phyloP scores from a whole-genome alignment of 2,329 filamentous ascomycete species.

The Dothideomycetidae sp. region DNA sequence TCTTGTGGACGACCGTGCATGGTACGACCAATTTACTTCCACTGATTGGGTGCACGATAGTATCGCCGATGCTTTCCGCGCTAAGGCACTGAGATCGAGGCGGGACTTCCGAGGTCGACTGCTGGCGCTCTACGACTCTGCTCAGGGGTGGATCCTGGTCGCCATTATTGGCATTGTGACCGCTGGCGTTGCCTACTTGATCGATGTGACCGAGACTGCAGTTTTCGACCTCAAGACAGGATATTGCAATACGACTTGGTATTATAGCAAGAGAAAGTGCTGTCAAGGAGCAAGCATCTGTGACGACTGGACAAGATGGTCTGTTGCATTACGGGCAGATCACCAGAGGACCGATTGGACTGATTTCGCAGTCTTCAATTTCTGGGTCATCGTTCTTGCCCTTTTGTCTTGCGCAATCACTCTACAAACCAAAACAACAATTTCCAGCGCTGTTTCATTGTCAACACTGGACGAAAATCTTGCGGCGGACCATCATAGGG shows the following conservation, averaged over 20 bases:
- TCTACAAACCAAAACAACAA: slow-evolving; percentile 80
- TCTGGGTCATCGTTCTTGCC: slow-evolving; percentile 56
- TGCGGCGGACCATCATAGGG: slow-evolving; percentile 44
- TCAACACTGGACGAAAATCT: slow-evolving; percentile 88
- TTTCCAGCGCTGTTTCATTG: slow-evolving; percentile 75
- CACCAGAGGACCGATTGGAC: slow-evolving; percentile 41
- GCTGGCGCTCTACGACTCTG: slow-evolving; percentile 63
- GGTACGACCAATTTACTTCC: slow-evolving; percentile 97
- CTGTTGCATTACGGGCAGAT: slow-evolving; percentile 41
- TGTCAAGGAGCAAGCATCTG: slow-evolving; percentile 43
- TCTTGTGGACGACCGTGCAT: slow-evolving; percentile 71
- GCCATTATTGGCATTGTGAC: slow-evolving; percentile 79
- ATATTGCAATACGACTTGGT: slow-evolving; percentile 60
- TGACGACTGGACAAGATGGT: slow-evolving; percentile 50
- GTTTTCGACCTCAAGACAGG: slow-evolving; percentile 88
- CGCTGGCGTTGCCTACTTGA: slow-evolving; percentile 71
- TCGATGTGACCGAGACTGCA: slow-evolving; percentile 72
- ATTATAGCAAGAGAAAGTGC: slow-evolving; percentile 54
- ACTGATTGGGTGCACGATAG: slow-evolving; percentile 98
- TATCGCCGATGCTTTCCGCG: slow-evolving; percentile 82
- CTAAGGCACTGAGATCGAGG: slow-evolving; percentile 65
- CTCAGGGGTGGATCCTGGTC: slow-evolving; percentile 88
- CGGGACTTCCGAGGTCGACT: slow-evolving; percentile 77
- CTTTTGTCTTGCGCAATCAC: slow-evolving; percentile 64
- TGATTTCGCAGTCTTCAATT: slow-evolving; percentile 65